Conservation (phyloP, 73 alveolate genomes). For the Vitrella brassicaformis region DNA sequence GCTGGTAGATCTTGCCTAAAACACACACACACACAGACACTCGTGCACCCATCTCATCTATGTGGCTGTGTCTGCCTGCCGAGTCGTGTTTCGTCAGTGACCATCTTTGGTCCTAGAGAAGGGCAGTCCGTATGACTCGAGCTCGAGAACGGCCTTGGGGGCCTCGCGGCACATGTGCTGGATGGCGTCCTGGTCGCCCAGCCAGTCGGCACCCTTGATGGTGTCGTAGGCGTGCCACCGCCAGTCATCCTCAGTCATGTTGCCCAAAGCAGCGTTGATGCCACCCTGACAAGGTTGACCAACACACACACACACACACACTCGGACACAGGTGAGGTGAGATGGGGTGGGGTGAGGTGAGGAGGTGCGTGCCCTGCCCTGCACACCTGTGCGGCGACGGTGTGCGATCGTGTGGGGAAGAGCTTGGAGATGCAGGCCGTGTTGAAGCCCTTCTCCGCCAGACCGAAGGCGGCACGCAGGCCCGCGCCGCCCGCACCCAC, state of each 20-base stretch:
- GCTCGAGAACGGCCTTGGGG: slow-evolving; percentile 77
- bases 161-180: slow-evolving; percentile 86
- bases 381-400: slow-evolving; percentile 74
- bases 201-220: slow-evolving; percentile 61
- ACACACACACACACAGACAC: no score
- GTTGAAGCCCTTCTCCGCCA: slow-evolving; percentile 82
- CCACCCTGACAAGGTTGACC: slow-evolving; percentile 48
- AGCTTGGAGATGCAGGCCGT: slow-evolving; percentile 87
- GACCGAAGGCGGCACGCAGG: slow-evolving; percentile 91
- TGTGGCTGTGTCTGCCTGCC: no score
- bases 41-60: no score
- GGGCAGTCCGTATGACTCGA: slow-evolving; percentile 84
- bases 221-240: slow-evolving; percentile 93
- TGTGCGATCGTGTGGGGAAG: slow-evolving; percentile 91
- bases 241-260: slow-evolving; percentile 91
- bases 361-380: not conserved
- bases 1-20: slow-evolving; percentile 81
- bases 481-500: slow-evolving; percentile 77
- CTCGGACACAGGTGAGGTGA: not conserved
- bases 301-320: not conserved
- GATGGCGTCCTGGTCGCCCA: slow-evolving; percentile 90
- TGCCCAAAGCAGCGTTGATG: slow-evolving; percentile 85
- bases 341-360: not conserved
- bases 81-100: no score
- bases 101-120: slow-evolving; percentile 86